These are phyloP conservation scores for Eucalyptus microcorys DNA, from an alignment of 345 rosid genomes.

Conservation along the genomic window DNA sequence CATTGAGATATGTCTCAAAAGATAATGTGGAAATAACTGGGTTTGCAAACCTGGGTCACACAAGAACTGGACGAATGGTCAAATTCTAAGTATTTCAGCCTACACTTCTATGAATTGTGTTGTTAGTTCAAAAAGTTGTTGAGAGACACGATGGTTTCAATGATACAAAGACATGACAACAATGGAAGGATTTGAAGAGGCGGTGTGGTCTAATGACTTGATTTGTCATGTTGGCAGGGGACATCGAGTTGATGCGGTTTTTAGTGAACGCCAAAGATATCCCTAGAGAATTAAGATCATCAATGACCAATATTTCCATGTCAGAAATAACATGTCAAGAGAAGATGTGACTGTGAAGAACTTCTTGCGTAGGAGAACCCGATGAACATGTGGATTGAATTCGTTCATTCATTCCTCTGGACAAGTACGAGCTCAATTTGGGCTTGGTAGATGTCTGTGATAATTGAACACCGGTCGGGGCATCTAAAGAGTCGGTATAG, in stretches of 20 bases:
- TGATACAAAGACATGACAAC: not conserved
- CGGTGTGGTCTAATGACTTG: not conserved
- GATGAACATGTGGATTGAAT: not conserved
- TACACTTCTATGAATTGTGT: not conserved
- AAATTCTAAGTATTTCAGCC: not conserved
- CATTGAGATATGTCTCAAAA: not conserved
- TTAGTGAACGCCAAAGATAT: not conserved
- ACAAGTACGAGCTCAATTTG: not conserved
- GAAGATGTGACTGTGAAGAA: not conserved
- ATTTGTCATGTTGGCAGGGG: not conserved
- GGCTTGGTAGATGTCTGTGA: not conserved
- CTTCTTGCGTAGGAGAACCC: not conserved
- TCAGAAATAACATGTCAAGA: not conserved
- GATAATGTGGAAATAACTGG: not conserved
- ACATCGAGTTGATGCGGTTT: not conserved
- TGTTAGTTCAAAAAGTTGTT: not conserved
- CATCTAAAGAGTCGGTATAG: not conserved
- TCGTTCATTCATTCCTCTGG: not conserved
- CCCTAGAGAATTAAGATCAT: not conserved
- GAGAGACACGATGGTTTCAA: not conserved
- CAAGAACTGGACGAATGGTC: not conserved
- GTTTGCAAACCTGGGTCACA: not conserved
- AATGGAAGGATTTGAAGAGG: not conserved
- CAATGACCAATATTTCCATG: not conserved
- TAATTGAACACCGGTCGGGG: accelerated